phyloP scores from a whole-genome alignment of 495 filamentous ascomycete species.

The Melanomma pulvis-pyrius region DNA sequence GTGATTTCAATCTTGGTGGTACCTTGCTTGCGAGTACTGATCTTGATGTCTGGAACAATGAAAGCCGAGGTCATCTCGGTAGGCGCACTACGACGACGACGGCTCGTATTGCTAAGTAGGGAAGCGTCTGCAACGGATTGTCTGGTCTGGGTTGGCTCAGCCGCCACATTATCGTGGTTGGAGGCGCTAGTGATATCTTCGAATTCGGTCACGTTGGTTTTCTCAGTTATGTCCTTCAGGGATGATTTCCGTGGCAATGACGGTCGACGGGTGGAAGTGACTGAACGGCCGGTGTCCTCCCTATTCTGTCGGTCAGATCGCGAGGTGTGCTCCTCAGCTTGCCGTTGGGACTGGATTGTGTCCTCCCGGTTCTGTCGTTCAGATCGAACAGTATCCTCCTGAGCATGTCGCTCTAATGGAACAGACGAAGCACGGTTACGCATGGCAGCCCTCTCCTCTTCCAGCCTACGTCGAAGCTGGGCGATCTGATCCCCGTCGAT shows the following conservation, averaged over 20 bases:
- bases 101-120: conserved; percentile 42
- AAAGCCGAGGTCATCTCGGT: conserved; percentile 79
- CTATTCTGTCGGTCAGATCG: conserved; percentile 25
- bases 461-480: conserved; percentile 40
- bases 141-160: conserved; percentile 30
- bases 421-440: conserved; percentile 14
- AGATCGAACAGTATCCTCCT: conserved; percentile 34
- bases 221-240: conserved; percentile 40
- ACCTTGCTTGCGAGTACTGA: conserved; percentile 26
- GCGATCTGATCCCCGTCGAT: conserved; percentile 38
- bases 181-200: conserved; percentile 36
- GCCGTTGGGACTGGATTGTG: conserved; percentile 15
- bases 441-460: conserved; percentile 39
- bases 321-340: not conserved
- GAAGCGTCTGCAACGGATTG: conserved; percentile 31
- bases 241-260: conserved; percentile 42
- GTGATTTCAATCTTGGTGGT: conserved; percentile 9
- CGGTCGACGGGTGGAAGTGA: conserved; percentile 23
- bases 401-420: conserved; percentile 13
- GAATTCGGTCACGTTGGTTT: conserved; percentile 27
- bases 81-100: conserved; percentile 39
- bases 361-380: conserved; percentile 28
- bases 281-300: conserved; percentile 27
- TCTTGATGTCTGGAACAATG: conserved; percentile 69
- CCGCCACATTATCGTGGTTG: conserved; percentile 3